Percentiles rank a stretch among this genome's conserved stretches.
These are phyloP conservation scores for Trichoderma arundinaceum DNA, from an alignment of 2,329 filamentous ascomycete species.

Conservation along the genomic window DNA sequence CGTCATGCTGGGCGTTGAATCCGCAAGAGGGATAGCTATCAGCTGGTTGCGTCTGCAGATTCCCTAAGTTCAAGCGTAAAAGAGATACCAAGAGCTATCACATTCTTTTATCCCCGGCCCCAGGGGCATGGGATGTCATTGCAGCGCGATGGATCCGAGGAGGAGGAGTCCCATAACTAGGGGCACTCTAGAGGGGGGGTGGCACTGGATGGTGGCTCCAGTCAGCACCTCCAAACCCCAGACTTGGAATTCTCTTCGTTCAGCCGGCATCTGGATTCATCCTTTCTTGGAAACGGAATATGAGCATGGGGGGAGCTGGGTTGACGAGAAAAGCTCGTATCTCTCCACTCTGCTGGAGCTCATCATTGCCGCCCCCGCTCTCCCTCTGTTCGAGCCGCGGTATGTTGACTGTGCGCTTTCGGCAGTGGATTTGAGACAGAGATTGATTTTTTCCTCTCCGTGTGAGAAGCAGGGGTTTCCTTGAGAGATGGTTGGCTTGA, in stretches of 20 bases:
- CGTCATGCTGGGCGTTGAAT: background rate
- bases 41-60: background rate
- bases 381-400: no score
- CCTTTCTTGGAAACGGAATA: background rate
- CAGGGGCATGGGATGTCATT: background rate
- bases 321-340: background rate
- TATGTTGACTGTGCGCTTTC: background rate
- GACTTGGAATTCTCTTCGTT: background rate
- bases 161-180: conserved; percentile 1
- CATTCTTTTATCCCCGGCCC: background rate
- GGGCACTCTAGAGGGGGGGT: background rate
- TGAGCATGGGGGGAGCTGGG: background rate
- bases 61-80: background rate
- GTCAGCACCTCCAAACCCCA: background rate
- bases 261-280: background rate
- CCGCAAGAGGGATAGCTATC: background rate
- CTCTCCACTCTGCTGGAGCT: background rate
- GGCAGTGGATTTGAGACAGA: background rate
- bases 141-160: background rate
- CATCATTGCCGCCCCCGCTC: no score
- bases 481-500: background rate
- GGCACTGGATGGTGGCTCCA: background rate
- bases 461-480: no score
- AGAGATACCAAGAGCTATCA: background rate
- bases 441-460: no score